phyloP scores from a whole-genome alignment of 768 basidiomycete species.

The Russula vinacea region DNA sequence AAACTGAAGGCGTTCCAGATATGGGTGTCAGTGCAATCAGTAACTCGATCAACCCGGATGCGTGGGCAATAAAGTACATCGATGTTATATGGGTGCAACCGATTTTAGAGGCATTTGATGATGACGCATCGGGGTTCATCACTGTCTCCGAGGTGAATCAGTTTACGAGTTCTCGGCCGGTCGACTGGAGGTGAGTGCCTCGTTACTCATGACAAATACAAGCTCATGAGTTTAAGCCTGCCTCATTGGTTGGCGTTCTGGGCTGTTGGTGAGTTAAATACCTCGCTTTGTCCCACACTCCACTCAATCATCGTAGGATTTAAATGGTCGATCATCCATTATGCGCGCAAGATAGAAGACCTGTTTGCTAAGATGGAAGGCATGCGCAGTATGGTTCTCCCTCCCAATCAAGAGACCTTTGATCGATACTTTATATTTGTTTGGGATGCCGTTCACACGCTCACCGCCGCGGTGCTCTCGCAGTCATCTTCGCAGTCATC shows the following conservation, averaged over 20 bases:
- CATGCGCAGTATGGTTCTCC: constrained; percentile 6
- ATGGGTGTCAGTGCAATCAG: background rate
- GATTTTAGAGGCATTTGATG: constrained; percentile 38
- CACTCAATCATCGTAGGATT: constrained; percentile 13
- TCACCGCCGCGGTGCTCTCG: constrained; percentile 7
- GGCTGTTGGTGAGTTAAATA: constrained; percentile 30
- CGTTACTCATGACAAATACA: background rate
- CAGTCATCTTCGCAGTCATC: background rate
- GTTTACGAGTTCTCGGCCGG: constrained; percentile 34
- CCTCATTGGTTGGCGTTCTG: constrained; percentile 38
- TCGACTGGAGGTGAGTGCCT: constrained; percentile 33
- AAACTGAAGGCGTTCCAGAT: background rate
- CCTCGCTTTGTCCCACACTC: background rate
- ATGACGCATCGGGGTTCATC: constrained; percentile 38
- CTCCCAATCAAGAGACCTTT: constrained; percentile 12
- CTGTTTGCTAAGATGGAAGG: constrained; percentile 26
- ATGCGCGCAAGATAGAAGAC: constrained; percentile 20
- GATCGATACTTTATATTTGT: background rate
- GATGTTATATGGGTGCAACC: constrained; percentile 30
- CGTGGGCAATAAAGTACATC: constrained; percentile 34
- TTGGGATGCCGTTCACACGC: constrained; percentile 10
- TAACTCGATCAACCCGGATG: constrained; percentile 23
- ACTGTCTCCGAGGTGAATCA: constrained; percentile 37
- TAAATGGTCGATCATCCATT: constrained; percentile 19
- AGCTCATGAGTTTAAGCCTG: constrained; percentile 26